phyloP scores from a whole-genome alignment of 2,329 filamentous ascomycete species.

The Verticillium nubilum region DNA sequence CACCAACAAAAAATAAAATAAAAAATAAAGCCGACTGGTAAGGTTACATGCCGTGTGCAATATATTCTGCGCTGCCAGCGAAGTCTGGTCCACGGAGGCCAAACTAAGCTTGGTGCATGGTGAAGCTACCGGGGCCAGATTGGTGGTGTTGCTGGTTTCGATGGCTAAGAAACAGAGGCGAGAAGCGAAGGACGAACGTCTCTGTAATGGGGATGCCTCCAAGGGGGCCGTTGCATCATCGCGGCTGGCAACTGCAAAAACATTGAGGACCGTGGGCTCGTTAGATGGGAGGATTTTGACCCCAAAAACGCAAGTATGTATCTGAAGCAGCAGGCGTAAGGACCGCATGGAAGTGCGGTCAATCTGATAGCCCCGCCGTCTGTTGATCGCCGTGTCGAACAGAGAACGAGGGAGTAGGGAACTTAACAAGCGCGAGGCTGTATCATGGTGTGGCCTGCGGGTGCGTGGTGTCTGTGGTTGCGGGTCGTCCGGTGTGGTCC shows the following conservation, averaged over 20 bases:
- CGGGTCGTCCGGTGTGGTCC: slow-evolving; percentile 4
- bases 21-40: background rate
- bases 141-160: background rate
- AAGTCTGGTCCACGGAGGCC: background rate
- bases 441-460: slow-evolving; percentile 3
- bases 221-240: background rate
- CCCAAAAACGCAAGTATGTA: slow-evolving; percentile 1
- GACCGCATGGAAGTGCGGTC: slow-evolving; percentile 6
- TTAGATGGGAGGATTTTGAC: background rate
- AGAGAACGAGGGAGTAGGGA: slow-evolving; percentile 1
- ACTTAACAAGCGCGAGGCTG: slow-evolving; percentile 4
- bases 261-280: background rate
- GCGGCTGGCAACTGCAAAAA: background rate
- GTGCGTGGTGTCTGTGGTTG: slow-evolving; percentile 4
- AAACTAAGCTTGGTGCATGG: background rate
- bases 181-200: background rate
- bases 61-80: background rate
- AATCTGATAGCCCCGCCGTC: background rate
- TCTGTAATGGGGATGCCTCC: background rate
- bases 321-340: slow-evolving; percentile 7
- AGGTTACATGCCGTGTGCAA: background rate
- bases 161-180: background rate
- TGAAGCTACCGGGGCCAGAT: background rate
- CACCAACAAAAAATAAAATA: no score
- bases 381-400: slow-evolving; percentile 5